These are phyloP conservation scores for Plasmodium sp. DNA, from an alignment of 169 alveolate genomes.

Conservation along the genomic window DNA sequence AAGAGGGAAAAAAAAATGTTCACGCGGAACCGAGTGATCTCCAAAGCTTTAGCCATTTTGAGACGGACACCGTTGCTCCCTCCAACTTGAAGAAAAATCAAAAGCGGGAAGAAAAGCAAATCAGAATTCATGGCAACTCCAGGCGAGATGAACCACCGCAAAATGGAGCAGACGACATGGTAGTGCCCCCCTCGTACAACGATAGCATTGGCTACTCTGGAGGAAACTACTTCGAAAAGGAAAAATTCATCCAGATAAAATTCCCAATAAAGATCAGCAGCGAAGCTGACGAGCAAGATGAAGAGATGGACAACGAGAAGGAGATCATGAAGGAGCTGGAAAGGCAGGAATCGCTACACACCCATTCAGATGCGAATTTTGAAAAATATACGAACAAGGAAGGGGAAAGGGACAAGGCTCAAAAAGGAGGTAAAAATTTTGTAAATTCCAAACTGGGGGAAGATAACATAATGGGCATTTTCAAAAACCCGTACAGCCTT, in stretches of 20 bases:
- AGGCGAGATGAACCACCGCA: background rate
- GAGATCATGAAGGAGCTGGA: background rate
- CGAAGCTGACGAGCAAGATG: background rate
- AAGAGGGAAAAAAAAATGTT: background rate
- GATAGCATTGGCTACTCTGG: background rate
- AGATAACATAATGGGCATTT: background rate
- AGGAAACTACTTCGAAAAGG: constrained; percentile 40
- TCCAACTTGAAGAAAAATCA: background rate
- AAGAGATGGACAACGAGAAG: background rate
- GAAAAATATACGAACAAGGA: background rate
- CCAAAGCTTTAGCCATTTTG: background rate
- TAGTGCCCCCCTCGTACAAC: background rate
- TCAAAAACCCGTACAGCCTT: constrained; percentile 6
- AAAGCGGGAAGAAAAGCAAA: constrained; percentile 1
- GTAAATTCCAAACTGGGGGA: background rate
- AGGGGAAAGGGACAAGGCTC: background rate
- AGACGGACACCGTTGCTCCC: background rate
- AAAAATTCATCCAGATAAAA: constrained; percentile 22
- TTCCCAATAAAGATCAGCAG: constrained; percentile 2
- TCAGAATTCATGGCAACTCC: background rate
- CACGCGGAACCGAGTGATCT: background rate
- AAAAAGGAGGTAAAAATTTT: background rate
- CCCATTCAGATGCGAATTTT: background rate
- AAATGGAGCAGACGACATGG: background rate
- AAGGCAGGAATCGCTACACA: background rate